Base-by-base conservation (phyloP, 129 eudicot species). In the Flaveria ramosissima region DNA sequence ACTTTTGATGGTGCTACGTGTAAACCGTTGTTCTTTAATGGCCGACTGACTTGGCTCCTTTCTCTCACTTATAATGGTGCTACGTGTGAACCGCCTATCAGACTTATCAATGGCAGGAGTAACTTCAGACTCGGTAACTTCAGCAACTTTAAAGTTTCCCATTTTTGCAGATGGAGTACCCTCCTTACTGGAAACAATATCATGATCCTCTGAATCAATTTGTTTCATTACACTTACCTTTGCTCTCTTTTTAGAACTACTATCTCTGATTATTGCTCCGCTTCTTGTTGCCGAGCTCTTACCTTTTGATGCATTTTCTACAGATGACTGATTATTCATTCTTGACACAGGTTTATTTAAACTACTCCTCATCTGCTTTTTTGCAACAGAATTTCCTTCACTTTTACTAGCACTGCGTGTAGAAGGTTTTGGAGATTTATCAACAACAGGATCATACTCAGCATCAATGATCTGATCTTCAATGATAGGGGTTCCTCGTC, bases 381-480 rank as follows among this genome's bases (percentile, higher is more conserved):
- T 56, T 6, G 47, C 70, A 52, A 32, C 66, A 9, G 50, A 14
- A 62, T 41, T 80, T 67, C 65, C 77, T n/a, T 78, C 76, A 24
- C 77, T 68, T 80, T 72, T 74, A 19, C 65, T 51, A n/a, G 65
- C 72, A 64, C 85, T 73, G 27, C 68, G 84, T 36, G 69, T 39
- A 30, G 77, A 57, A 41, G 81, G 63, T 70, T 15, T 71, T 53
- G 68, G 46, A 78, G 88, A 66, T 42, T 45, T 66, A 50, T 64
- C 61, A 75, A 17, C 51, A 59, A 56, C 20, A 70, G 72, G 68
- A 66, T 55, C 71, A 62, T 19, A 17, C 21, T 76, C 74, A 26
- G 72, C 43, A 24, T 16, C 80, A 66, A 69, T 16, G 69, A 15
- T 46, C 27, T 53, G 80, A 82, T 76, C 78, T 64, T 65, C 85